Evolutionary conservation across 441 rosid species (phyloP).

Genomic region (Erysimum cheiri): DNA sequence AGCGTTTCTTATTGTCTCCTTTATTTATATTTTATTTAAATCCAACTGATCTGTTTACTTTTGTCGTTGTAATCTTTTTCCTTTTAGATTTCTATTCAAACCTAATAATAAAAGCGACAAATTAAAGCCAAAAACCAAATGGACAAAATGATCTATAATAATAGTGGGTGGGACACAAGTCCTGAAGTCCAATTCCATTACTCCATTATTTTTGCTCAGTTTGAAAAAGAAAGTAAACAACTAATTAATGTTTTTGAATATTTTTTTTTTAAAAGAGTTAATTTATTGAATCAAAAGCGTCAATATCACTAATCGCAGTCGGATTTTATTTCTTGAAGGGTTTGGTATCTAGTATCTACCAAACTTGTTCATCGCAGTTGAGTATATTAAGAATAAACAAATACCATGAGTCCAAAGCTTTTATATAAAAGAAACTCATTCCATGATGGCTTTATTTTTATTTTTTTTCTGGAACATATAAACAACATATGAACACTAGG

Average conservation of each 20-base stretch:
- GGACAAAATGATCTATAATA: conserved; percentile 43
- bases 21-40: conserved; percentile 18
- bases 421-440: conserved; percentile 7
- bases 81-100: conserved; percentile 36
- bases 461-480: conserved; percentile 47
- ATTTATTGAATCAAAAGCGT: conserved; percentile 26
- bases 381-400: conserved; percentile 16
- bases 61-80: conserved; percentile 31
- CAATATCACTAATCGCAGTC: conserved; percentile 30
- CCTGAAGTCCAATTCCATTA: conserved; percentile 23
- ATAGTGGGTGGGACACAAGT: conserved; percentile 42
- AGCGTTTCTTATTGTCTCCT: conserved; percentile 30
- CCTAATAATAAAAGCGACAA: conserved; percentile 42
- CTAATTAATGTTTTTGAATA: not conserved
- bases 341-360: conserved; percentile 42
- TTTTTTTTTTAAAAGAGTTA: not conserved
- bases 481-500: conserved; percentile 66
- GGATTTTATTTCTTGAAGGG: conserved; percentile 28
- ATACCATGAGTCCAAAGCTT: conserved; percentile 23
- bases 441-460: conserved; percentile 37
- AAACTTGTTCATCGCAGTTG: conserved; percentile 33
- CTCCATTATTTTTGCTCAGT: conserved; percentile 30
- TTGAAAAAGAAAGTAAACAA: not conserved
- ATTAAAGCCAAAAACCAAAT: conserved; percentile 35
- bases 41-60: conserved; percentile 34